Evolutionary conservation across 2,329 filamentous ascomycete species (phyloP), one percentile per base, ranked within the genome.

Genomic region (Pyrenophora seminiperda): DNA sequence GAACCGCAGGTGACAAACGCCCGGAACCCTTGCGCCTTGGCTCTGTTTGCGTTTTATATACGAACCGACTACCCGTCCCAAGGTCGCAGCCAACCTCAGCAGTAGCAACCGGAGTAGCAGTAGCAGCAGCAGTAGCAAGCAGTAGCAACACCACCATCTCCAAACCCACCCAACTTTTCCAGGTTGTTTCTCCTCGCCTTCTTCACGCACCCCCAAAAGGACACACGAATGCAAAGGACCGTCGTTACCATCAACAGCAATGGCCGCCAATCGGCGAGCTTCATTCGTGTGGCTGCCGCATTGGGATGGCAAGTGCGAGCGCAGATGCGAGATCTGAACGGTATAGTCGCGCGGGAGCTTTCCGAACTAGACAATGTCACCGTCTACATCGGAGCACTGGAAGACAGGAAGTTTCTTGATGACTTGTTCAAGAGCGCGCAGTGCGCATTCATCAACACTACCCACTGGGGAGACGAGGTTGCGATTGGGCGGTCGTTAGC

Each of bases 361-460:
- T 83, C 86, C 27, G 82, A 81, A 29, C 85, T 97, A 48, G 87
- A 90, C 42, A 95, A 96, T 74, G 88, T 95, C 65, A 89, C 88
- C 41, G 81, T 87, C 41, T 76, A 85, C 77, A 75, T 88, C 80
- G 78, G 89, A 73, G 57, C 83, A 70, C 66, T 88, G 55, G 83
- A 88, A 56, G 84, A 93, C 66, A 90, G 91, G 70, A 81, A 86
- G 62, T 79, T 96, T 59, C 88, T 96, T 67, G 80, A 83, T 45
- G 81, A 88, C 59, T 81, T 97, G 15, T 97, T 97, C 79, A 79
- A 82, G 30, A 91, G 90, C 54, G 88, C 90, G 17, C 88, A 95
- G 63, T 82, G 95, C 42, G 94, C 94, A 52, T 99, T 97, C 74
- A 91, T 97, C 78, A 99, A 99, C 77, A 99, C 94, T 33, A 96